These are phyloP conservation scores for Sorghum bicolor DNA, from an alignment of 176 grass and related monocot genomes.

Conservation along the genomic window Sorghum_bicolor_NCBIv3 NC_012871.2:77212001-77212500, in stretches of 20 bases:
- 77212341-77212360: not conserved
- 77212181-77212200: not conserved
- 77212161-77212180: not conserved
- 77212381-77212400: no score
- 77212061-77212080: slow-evolving; percentile 35
- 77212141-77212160: not conserved
- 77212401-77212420: no score
- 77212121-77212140: not conserved
- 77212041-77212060: slow-evolving; percentile 21
- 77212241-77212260: not conserved
- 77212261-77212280: not conserved
- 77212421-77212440: no score
- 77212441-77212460: no score
- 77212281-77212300: no score
- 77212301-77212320: not conserved
- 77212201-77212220: not conserved
- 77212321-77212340: not conserved
- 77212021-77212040: slow-evolving; percentile 32
- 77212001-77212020: not conserved
- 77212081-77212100: slow-evolving; percentile 18
- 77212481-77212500: no score
- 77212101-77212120: not conserved
- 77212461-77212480: no score
- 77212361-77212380: no score
- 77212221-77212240: not conserved